Percentiles rank a stretch among this genome's conserved stretches.
Conservation (phyloP, 1,284 basidiomycete species). For the Pyrrhoderma noxium region DNA sequence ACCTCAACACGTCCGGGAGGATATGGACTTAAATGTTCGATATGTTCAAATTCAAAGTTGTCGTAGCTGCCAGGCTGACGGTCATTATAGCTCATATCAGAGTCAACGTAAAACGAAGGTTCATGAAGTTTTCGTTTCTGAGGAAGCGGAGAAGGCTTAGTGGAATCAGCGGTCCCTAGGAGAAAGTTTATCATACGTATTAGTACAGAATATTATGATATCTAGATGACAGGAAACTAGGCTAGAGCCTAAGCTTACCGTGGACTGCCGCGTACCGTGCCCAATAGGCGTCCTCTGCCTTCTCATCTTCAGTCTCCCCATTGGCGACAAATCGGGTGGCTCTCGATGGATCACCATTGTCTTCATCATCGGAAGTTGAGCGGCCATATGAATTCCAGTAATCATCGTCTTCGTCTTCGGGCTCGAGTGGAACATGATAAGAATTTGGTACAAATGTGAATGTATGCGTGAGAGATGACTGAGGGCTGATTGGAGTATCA, state of each 20-base stretch:
- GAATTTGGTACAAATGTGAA: constrained; percentile 15
- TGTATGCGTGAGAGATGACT: not conserved
- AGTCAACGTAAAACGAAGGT: constrained; percentile 24
- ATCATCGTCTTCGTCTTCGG: constrained; percentile 37
- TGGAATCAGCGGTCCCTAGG: constrained; percentile 35
- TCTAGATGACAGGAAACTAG: not conserved
- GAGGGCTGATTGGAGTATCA: not conserved
- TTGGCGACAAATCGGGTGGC: not conserved
- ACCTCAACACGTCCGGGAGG: not conserved
- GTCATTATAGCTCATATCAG: constrained; percentile 21
- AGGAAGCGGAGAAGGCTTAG: constrained; percentile 32
- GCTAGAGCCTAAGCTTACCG: constrained; percentile 35
- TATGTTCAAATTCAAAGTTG: constrained; percentile 3
- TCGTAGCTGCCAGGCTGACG: constrained; percentile 19
- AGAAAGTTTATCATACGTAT: not conserved
- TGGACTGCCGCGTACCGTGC: constrained; percentile 61
- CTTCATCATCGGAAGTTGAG: constrained; percentile 28
- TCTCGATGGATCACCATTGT: constrained; percentile 21
- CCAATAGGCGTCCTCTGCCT: constrained; percentile 68
- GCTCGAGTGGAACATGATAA: constrained; percentile 22
- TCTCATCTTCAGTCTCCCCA: constrained; percentile 25
- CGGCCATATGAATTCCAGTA: constrained; percentile 61
- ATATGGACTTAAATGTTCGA: constrained; percentile 4
- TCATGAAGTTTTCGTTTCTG: constrained; percentile 25
- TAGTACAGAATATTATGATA: constrained; percentile 2